These are phyloP conservation scores for Aspergillus spinulosporus DNA, from an alignment of 2,329 filamentous ascomycete species.

Conservation along the genomic window DNA sequence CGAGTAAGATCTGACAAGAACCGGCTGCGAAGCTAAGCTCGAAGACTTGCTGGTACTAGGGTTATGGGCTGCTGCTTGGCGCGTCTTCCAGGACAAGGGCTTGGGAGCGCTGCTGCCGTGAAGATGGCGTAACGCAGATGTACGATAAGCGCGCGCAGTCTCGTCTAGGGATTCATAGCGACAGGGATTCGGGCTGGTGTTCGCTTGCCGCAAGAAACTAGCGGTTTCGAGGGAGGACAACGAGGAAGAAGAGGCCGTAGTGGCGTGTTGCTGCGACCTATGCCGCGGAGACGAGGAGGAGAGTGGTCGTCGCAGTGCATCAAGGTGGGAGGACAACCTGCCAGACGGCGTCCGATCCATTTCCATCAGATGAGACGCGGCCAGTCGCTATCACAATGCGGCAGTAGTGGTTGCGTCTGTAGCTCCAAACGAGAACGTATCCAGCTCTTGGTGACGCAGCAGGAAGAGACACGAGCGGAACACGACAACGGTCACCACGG, in stretches of 20 bases:
- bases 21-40: conserved; percentile 42
- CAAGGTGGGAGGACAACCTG: conserved; percentile 28
- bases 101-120: conserved; percentile 31
- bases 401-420: conserved; percentile 13
- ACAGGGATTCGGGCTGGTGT: conserved; percentile 18
- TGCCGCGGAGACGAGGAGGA: conserved; percentile 34
- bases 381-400: conserved; percentile 11
- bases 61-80: conserved; percentile 24
- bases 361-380: conserved; percentile 6
- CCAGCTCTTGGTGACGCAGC: conserved; percentile 12
- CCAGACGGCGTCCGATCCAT: conserved; percentile 38
- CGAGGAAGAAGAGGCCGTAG: not conserved
- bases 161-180: conserved; percentile 33
- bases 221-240: conserved; percentile 23
- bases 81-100: conserved; percentile 28
- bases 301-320: conserved; percentile 31
- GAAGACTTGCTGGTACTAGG: conserved; percentile 26
- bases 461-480: conserved; percentile 13
- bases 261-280: conserved; percentile 28
- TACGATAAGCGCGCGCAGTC: conserved; percentile 32
- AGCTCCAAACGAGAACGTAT: conserved; percentile 11
- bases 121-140: conserved; percentile 36
- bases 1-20: conserved; percentile 47
- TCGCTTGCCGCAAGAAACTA: conserved; percentile 26
- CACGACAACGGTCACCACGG: conserved; percentile 12